A percentile compares a stretch with the other conserved stretches of the same genome.
Evolutionary conservation across 2,329 filamentous ascomycete species (phyloP).

Genomic region (Aureobasidium subglaciale): DNA sequence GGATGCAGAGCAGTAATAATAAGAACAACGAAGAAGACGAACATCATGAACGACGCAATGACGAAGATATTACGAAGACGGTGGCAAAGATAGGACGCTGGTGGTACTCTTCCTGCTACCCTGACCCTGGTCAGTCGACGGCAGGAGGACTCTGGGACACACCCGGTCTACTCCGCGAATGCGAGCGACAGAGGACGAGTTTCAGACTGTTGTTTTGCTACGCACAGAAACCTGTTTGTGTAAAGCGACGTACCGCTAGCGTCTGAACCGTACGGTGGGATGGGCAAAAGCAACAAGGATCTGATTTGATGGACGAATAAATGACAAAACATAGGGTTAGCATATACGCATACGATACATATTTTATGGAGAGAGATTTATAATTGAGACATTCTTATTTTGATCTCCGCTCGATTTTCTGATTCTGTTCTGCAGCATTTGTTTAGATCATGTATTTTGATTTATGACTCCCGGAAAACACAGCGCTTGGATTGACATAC

Average conservation of each 20-base stretch:
- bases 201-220: constrained; percentile 89
- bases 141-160: constrained; percentile 68
- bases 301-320: too few species aligned
- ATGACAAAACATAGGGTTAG: background rate
- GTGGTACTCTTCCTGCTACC: constrained; percentile 96
- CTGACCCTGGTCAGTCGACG: constrained; percentile 48
- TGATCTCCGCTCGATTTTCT: too few species aligned
- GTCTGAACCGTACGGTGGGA: too few species aligned
- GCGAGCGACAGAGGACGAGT: constrained; percentile 76
- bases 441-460: too few species aligned
- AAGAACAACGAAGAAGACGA: background rate
- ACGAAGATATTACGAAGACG: constrained; percentile 85
- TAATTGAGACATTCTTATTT: too few species aligned
- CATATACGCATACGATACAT: background rate
- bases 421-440: too few species aligned
- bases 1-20: background rate
- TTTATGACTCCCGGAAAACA: too few species aligned
- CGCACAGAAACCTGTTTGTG: constrained; percentile 64
- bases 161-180: constrained; percentile 68
- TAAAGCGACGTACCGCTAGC: constrained; percentile 42
- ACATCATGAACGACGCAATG: constrained; percentile 36
- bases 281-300: too few species aligned
- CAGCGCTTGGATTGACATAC: too few species aligned
- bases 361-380: too few species aligned
- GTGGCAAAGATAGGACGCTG: constrained; percentile 86